Evolutionary conservation across 108 stramenopile genomes (phyloP).

Genomic region (Craspedostauros australis): DNA sequence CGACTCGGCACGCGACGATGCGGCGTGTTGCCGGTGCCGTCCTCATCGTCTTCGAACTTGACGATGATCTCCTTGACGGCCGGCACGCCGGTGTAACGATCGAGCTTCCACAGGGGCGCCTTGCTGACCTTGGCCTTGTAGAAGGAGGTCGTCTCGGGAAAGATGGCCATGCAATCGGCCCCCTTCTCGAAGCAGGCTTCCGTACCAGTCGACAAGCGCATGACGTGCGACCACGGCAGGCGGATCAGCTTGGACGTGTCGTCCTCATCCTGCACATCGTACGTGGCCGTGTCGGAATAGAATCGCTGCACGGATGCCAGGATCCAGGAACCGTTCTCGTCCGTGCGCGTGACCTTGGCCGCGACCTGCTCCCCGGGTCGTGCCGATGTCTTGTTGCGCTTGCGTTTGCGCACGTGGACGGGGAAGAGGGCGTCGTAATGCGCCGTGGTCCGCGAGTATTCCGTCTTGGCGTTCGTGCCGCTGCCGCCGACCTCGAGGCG

Average conservation of each 20-base stretch:
- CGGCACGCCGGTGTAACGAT: slow-evolving; percentile 28
- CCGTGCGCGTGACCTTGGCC: slow-evolving; percentile 89
- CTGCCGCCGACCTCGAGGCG: slow-evolving; percentile 48
- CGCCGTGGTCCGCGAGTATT: slow-evolving; percentile 64
- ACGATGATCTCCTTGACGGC: slow-evolving; percentile 88
- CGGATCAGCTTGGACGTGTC: slow-evolving; percentile 89
- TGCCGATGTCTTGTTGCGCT: slow-evolving; percentile 74
- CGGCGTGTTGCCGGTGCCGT: slow-evolving; percentile 84
- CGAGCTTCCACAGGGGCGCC: slow-evolving; percentile 74
- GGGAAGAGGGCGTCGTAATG: slow-evolving; percentile 28
- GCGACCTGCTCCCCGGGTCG: slow-evolving; percentile 89
- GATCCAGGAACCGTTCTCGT: slow-evolving; percentile 96
- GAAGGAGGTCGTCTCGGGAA: slow-evolving; percentile 96
- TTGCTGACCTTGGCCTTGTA: slow-evolving; percentile 89
- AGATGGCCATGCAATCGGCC: slow-evolving; percentile 94
- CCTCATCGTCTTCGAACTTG: slow-evolving; percentile 96
- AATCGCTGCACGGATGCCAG: slow-evolving; percentile 84
- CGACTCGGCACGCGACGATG: slow-evolving; percentile 87
- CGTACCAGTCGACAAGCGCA: slow-evolving; percentile 74
- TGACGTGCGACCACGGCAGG: slow-evolving; percentile 89
- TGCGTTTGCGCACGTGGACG: slow-evolving; percentile 36
- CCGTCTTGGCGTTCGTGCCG: slow-evolving; percentile 45
- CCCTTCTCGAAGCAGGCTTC: slow-evolving; percentile 86
- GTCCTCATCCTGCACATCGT: slow-evolving; percentile 96
- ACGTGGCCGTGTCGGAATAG: slow-evolving; percentile 84